These are phyloP conservation scores for Vitis amurensis DNA, from an alignment of 164 flowering plant genomes.

Conservation along the genomic window DNA sequence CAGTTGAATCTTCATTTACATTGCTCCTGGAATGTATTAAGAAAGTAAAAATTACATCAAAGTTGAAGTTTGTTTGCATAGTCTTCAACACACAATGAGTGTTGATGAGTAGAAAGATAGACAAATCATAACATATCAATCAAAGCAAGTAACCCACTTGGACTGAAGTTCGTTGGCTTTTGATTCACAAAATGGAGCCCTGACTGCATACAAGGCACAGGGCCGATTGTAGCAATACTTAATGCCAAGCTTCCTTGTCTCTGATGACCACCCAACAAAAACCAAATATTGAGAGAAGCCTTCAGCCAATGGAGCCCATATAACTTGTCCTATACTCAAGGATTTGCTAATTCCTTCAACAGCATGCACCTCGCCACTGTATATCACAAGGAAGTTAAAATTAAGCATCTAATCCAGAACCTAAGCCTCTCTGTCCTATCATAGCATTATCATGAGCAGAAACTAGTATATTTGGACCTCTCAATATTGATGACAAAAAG, in stretches of 20 bases:
- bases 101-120: not conserved
- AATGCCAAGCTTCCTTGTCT: constrained; percentile 84
- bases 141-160: constrained; percentile 36
- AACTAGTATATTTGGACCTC: constrained; percentile 43
- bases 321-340: constrained; percentile 89
- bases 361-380: constrained; percentile 75
- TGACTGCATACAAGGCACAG: constrained; percentile 81
- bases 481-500: constrained; percentile 65
- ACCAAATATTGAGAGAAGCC: constrained; percentile 55
- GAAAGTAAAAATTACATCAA: not conserved
- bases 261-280: constrained; percentile 89
- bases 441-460: not conserved
- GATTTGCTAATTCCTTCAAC: constrained; percentile 69
- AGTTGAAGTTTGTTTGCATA: not conserved
- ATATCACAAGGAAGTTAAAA: constrained; percentile 14
- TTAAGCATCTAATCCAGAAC: constrained; percentile 2
- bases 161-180: constrained; percentile 26
- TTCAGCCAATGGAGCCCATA: constrained; percentile 76
- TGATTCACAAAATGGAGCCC: constrained; percentile 40
- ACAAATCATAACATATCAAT: not conserved
- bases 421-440: not conserved
- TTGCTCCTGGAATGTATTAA: constrained; percentile 32
- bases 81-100: too few relatives aligned
- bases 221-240: constrained; percentile 92
- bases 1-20: constrained; percentile 30